Conservation (phyloP, 306 rosid species). For the Trichosanthes truncata region DNA sequence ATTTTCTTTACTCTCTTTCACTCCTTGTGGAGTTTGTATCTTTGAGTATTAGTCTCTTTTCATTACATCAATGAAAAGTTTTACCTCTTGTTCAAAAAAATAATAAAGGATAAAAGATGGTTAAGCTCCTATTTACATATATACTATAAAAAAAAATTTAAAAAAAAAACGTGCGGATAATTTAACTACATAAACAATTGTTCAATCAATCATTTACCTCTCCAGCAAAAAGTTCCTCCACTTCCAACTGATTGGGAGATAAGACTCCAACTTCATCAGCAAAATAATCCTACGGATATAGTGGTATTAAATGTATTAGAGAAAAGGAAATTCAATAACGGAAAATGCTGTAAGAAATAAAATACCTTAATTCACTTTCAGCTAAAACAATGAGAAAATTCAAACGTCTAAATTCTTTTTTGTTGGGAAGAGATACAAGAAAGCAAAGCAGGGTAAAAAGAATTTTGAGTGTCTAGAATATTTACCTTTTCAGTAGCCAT, state of each 20-base stretch:
- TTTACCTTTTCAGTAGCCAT: slow-evolving; percentile 87
- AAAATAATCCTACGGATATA: slow-evolving; percentile 44
- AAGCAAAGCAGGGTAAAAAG: slow-evolving; percentile 7
- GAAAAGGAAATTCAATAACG: neutral
- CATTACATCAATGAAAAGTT: too few species aligned
- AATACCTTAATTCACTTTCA: neutral
- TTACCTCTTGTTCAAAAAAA: too few species aligned
- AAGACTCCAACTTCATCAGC: slow-evolving; percentile 93
- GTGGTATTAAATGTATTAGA: neutral
- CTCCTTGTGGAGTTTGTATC: too few species aligned
- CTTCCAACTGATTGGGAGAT: slow-evolving; percentile 80
- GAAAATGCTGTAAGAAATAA: neutral
- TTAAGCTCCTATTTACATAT: neutral
- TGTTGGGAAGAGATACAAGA: neutral
- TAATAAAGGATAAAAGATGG: too few species aligned
- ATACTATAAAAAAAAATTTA: too few species aligned
- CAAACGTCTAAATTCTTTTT: neutral
- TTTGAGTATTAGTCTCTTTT: too few species aligned
- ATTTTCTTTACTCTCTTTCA: too few species aligned
- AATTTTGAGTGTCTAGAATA: neutral
- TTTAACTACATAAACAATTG: slow-evolving; percentile 2
- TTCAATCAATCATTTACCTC: slow-evolving; percentile 48
- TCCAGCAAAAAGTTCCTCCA: slow-evolving; percentile 63
- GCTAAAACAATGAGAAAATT: neutral
- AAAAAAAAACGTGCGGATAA: neutral